These are phyloP conservation scores for Centaurea solstitialis DNA, from an alignment of 129 eudicot genomes.

Conservation along the genomic window DNA sequence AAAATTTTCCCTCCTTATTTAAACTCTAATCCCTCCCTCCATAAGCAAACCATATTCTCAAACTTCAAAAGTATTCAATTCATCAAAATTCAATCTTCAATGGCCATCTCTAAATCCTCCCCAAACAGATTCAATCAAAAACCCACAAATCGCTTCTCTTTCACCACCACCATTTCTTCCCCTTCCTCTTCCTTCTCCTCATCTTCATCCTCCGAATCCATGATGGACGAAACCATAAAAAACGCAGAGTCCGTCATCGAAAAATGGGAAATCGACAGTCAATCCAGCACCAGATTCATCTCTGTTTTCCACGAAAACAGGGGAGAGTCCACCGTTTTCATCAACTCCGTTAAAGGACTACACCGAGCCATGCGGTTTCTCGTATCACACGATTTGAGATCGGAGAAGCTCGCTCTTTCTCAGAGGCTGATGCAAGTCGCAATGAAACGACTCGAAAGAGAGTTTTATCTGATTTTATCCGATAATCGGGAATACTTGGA, in stretches of 20 bases:
- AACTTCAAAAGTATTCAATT: neutral
- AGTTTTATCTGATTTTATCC: constrained; percentile 52
- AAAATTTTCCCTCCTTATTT: constrained; percentile 18
- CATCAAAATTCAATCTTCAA: neutral
- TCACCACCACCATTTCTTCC: constrained; percentile 2
- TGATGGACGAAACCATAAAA: constrained; percentile 25
- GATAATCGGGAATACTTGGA: constrained; percentile 35
- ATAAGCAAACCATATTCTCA: neutral
- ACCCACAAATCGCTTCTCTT: constrained; percentile 18
- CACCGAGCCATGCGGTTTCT: constrained; percentile 52
- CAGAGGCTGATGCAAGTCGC: constrained; percentile 56
- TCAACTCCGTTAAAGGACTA: constrained; percentile 37
- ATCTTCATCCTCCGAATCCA: constrained; percentile 24
- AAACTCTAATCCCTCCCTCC: neutral
- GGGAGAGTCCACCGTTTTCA: constrained; percentile 41
- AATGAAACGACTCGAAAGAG: constrained; percentile 64
- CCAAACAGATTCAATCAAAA: constrained; percentile 3
- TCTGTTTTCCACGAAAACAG: constrained; percentile 53
- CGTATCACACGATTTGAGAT: constrained; percentile 25
- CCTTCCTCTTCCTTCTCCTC: constrained; percentile 1
- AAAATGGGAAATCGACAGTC: constrained; percentile 51
- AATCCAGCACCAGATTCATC: constrained; percentile 40
- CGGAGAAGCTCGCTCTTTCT: constrained; percentile 41
- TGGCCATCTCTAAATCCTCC: constrained; percentile 9
- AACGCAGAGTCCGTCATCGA: constrained; percentile 37